Conservation (phyloP, 2,329 filamentous ascomycete genomes). For the Hysterium pulicare region DNA sequence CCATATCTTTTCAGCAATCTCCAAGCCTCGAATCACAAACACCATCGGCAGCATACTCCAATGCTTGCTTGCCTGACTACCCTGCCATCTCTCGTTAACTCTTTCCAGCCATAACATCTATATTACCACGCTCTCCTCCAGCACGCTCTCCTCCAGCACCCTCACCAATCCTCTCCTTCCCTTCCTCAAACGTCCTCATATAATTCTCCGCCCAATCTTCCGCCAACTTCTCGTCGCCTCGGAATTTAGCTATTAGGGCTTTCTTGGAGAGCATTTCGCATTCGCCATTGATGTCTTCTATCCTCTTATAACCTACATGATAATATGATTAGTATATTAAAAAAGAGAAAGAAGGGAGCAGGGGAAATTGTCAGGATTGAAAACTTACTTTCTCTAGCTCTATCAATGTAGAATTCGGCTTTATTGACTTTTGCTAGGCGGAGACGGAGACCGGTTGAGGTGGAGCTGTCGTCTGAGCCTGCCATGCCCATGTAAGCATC, state of each 20-base stretch:
- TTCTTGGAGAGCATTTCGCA: constrained; percentile 81
- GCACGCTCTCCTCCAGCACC: constrained; percentile 1
- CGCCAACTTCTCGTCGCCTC: constrained; percentile 70
- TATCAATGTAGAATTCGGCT: constrained; percentile 34
- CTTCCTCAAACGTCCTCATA: constrained; percentile 46
- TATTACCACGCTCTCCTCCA: no score
- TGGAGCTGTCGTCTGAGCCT: constrained; percentile 41
- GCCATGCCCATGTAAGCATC: constrained; percentile 79
- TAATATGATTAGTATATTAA: background rate
- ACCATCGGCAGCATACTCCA: no score
- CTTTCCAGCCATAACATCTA: no score
- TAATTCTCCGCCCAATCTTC: constrained; percentile 69
- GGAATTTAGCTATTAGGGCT: constrained; percentile 68
- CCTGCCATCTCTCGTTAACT: no score
- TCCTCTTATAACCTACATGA: constrained; percentile 55
- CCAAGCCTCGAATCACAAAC: no score
- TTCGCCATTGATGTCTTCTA: constrained; percentile 67
- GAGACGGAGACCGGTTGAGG: constrained; percentile 12
- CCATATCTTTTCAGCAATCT: no score
- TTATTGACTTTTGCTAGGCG: constrained; percentile 23
- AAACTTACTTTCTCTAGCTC: constrained; percentile 33
- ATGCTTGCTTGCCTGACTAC: no score
- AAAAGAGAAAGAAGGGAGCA: background rate
- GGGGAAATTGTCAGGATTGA: background rate
- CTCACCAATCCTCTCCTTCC: constrained; percentile 14